Evolutionary conservation across 2,329 filamentous ascomycete genomes (phyloP), one percentile per base, ranked within the genome.

Genomic region (Knoxdaviesia capensis): DNA sequence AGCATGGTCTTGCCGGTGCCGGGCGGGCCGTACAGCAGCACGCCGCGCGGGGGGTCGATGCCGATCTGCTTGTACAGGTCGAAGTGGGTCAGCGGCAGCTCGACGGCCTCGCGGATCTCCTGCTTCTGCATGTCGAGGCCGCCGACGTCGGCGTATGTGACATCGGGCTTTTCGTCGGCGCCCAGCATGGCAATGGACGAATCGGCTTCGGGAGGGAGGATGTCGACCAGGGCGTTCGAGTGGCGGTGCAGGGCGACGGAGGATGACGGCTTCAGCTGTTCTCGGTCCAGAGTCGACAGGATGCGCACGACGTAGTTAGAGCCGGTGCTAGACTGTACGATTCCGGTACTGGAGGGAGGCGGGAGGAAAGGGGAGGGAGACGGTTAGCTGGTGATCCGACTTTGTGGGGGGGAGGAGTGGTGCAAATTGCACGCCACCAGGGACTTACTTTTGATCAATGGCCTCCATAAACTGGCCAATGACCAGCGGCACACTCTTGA

Each of bases 381-480:
- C 20, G 20, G 20, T 20, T 20, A 20, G 20, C 20, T 20, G 20
- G 20, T 20, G 20, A 20, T 20, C 20, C 20, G 20, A 20, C 20
- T 20, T 20, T 20, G 20, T 20, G 20, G 20, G 20, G 20, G 20
- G 20, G 3, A 20, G 20, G 20, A 20, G 20, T 20, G 20, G 20
- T 20, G 20, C 20, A 20, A 20, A 20, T 20, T 20, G 20, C 20
- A 20, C 20, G 20, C 20, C 20, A 3, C 20, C 20, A 20, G 34
- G 29, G 41, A 46, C 73, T 59, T 71, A 93, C 85, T 94, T 98
- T 64, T 98, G 90, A 60, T 98, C 90, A 57, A 98, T 98, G 43
- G 90, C 90, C 64, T 98, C 90, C 90, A 98, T 98, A 58, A 98
- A 98, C 63, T 98, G 90, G 46, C 90, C 90, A 58, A 98, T 98